Evolutionary conservation across 306 rosid genomes (phyloP), one percentile per base, ranked within the genome.

Genomic region (Datisca glomerata): DNA sequence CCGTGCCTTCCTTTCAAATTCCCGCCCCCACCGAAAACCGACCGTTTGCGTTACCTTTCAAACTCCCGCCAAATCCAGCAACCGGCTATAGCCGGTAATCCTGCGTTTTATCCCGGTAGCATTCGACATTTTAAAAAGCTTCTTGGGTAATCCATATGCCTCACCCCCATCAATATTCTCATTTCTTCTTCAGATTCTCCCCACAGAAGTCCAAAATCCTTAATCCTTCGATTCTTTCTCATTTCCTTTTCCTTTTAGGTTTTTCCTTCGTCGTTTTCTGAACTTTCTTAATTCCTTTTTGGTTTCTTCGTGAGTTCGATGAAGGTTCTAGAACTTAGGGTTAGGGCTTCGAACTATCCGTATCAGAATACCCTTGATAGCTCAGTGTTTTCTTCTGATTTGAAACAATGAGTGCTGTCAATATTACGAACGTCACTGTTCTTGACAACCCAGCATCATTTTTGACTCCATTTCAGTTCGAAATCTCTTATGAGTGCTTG

Each of bases 401-500:
- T 6, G 15, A 33, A 11, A 29, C 56, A 24, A 50, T 50, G 56
- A 50, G 56, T 50, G 45, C 56, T 16, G 58, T 52, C 10, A 52
- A 52, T 23, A 40, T 52, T 9, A 52, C 58, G 1, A 40, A 52
- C 47, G 47, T 52, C 39, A 24, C 58, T 8, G 47, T 52, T 7
- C 22, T 52, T 27, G 58, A 38, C 31, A 52, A 52, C 19, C 58
- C 58, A 4, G 36, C 47, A 18, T 31, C 58, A 0, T 52, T 25
- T 40, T 44, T 38, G 45, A 50, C 36, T 22, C 64, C 66, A 12
- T 71, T 65, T 38, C 69, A 53, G 59, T 65, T 71, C 45, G 69
- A 65, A 51, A 65, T 65, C 43, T 68, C 70, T 2, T 69, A 69
- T 46, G 66, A 69, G 70, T 62, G 70, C 18, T 57, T 63, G 70